These are phyloP conservation scores for Blastocladiella emersonii DNA, from an alignment of 371 early-diverging fungal genomes.

Conservation along the genomic window DNA sequence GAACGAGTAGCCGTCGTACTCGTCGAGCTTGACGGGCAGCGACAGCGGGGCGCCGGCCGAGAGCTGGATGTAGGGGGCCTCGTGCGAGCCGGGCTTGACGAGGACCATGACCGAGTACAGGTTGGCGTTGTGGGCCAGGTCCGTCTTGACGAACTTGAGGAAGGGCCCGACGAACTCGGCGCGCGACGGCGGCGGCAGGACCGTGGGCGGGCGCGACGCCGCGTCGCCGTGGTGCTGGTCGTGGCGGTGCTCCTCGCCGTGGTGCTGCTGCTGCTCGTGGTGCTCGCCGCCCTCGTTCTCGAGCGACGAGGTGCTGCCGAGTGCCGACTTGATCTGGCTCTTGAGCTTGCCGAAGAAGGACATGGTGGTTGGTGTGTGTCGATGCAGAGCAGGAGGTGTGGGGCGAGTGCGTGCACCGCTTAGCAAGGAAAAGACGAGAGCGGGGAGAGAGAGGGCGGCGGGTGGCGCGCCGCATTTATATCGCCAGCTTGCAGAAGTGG, in stretches of 20 bases:
- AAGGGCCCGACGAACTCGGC: background rate
- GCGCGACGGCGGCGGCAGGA: too few species aligned
- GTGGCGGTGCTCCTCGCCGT: background rate
- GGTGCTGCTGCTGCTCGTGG: too few species aligned
- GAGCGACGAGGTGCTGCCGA: too few species aligned
- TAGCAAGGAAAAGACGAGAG: too few species aligned
- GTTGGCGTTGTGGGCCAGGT: background rate
- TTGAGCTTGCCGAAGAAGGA: background rate
- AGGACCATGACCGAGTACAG: background rate
- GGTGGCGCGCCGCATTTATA: too few species aligned
- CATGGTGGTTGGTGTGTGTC: too few species aligned
- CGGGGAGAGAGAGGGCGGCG: too few species aligned
- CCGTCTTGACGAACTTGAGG: background rate
- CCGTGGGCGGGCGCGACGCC: too few species aligned
- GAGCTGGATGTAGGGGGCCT: background rate
- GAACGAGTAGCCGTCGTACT: constrained; percentile 2
- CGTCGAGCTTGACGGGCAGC: background rate
- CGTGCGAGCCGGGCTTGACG: background rate
- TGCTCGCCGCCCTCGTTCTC: background rate
- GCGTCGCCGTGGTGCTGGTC: background rate
- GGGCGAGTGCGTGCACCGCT: too few species aligned
- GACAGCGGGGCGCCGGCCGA: background rate
- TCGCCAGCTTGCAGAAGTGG: too few species aligned
- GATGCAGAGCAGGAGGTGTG: too few species aligned
- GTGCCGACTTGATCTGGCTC: background rate